Percentiles rank a stretch among this genome's conserved stretches.
Conservation (phyloP, 2,329 filamentous ascomycete species). For the Colletotrichum liaoningense region DNA sequence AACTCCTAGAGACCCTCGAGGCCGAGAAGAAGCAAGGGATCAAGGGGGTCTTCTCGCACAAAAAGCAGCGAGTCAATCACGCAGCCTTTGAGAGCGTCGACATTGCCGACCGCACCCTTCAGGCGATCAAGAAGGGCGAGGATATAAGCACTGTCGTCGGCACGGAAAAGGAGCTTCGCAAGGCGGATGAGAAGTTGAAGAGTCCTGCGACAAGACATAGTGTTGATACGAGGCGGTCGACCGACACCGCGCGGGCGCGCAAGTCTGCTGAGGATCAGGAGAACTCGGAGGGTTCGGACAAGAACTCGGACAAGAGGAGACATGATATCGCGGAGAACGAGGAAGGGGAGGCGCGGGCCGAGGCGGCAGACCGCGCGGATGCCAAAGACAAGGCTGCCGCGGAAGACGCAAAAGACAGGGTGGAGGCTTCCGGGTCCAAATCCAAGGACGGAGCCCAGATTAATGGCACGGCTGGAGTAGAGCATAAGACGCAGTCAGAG, state of each 20-base stretch:
- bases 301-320: not conserved
- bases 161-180: conserved; percentile 38
- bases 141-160: conserved; percentile 48
- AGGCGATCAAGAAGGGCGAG: conserved; percentile 58
- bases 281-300: not conserved
- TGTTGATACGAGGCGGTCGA: conserved; percentile 18
- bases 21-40: conserved; percentile 47
- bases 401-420: not conserved
- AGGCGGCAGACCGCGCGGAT: conserved; percentile 5
- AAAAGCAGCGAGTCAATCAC: conserved; percentile 52
- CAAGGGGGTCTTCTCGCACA: conserved; percentile 45
- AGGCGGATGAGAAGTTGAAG: conserved; percentile 37
- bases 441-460: not conserved
- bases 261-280: conserved; percentile 10
- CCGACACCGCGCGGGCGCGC: not conserved
- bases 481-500: not conserved
- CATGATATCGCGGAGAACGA: conserved; percentile 23
- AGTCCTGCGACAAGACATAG: conserved; percentile 24
- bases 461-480: not conserved
- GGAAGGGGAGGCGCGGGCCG: conserved; percentile 14
- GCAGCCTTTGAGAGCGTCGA: conserved; percentile 62
- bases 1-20: conserved; percentile 53
- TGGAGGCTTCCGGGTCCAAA: not conserved
- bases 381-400: not conserved
- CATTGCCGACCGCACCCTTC: conserved; percentile 57